These are phyloP conservation scores for Acacia crassicarpa DNA, from an alignment of 306 rosid species.

Conservation along the genomic window DNA sequence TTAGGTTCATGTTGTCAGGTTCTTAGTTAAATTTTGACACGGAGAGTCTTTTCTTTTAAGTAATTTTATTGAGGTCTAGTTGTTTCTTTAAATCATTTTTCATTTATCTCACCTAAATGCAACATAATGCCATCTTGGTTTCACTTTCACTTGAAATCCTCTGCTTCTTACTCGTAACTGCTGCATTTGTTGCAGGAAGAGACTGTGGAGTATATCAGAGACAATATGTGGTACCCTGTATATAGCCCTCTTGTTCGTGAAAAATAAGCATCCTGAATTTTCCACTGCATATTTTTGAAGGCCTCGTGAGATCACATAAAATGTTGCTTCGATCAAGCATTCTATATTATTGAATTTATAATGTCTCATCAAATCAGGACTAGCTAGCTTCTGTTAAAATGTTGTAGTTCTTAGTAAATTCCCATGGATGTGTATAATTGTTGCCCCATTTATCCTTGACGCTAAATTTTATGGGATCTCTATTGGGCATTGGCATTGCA, in stretches of 20 bases:
- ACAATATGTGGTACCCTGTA: constrained; percentile 81
- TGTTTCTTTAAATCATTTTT: not conserved
- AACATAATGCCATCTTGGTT: constrained; percentile 4
- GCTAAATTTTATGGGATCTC: not conserved
- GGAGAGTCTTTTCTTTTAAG: not conserved
- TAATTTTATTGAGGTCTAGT: not conserved
- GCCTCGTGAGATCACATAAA: constrained; percentile 13
- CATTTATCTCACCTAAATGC: not conserved
- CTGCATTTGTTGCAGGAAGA: constrained; percentile 68
- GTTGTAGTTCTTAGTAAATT: not conserved
- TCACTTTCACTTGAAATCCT: constrained; percentile 22
- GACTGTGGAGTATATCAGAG: constrained; percentile 52
- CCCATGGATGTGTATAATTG: constrained; percentile 9
- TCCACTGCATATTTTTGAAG: constrained; percentile 2
- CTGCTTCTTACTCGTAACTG: constrained; percentile 13
- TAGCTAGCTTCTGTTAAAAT: constrained; percentile 20
- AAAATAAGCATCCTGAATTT: constrained; percentile 37
- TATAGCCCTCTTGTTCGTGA: constrained; percentile 88
- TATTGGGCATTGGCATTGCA: not conserved
- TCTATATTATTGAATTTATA: constrained; percentile 13
- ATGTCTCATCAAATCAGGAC: constrained; percentile 22
- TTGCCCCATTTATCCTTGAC: not conserved
- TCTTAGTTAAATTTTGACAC: not conserved
- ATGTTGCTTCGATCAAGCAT: constrained; percentile 28
- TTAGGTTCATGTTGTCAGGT: not conserved